These are phyloP conservation scores for Protea cynaroides DNA, from an alignment of 164 flowering plant genomes.

Conservation along the genomic window DNA sequence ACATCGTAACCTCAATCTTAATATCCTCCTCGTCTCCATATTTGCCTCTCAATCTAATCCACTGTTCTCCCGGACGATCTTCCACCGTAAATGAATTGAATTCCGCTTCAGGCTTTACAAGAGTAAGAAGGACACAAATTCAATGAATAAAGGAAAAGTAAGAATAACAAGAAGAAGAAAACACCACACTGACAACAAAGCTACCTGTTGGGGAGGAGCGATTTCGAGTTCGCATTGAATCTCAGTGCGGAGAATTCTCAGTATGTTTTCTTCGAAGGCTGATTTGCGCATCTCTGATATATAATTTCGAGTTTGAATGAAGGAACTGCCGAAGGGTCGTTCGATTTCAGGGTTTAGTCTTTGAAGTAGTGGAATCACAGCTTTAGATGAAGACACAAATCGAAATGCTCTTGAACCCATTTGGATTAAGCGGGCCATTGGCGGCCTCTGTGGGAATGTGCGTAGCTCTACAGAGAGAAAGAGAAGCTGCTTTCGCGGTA, in stretches of 20 bases:
- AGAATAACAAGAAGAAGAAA: background rate
- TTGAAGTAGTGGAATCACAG: constrained; percentile 8
- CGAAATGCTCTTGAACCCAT: constrained; percentile 10
- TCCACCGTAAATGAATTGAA: constrained; percentile 44
- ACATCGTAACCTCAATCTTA: constrained; percentile 71
- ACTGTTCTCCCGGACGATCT: constrained; percentile 55
- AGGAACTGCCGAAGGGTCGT: constrained; percentile 8
- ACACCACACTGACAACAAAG: background rate
- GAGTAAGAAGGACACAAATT: background rate
- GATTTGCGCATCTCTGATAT: constrained; percentile 35
- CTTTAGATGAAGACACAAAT: constrained; percentile 10
- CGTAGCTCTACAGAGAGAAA: too few relatives aligned
- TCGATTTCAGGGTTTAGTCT: background rate
- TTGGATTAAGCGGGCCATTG: constrained; percentile 32
- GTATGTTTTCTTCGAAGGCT: constrained; percentile 47
- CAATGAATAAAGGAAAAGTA: background rate
- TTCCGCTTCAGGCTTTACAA: constrained; percentile 39
- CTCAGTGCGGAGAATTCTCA: constrained; percentile 49
- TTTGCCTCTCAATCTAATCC: constrained; percentile 47
- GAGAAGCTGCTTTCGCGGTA: too few relatives aligned
- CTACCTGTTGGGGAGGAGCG: constrained; percentile 56
- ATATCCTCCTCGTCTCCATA: constrained; percentile 52
- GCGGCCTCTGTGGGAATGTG: too few relatives aligned
- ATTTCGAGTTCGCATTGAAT: constrained; percentile 50
- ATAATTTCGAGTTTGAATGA: constrained; percentile 22